Conservation (phyloP, 2,329 filamentous ascomycete genomes). For the Apiospora pterosperma region DNA sequence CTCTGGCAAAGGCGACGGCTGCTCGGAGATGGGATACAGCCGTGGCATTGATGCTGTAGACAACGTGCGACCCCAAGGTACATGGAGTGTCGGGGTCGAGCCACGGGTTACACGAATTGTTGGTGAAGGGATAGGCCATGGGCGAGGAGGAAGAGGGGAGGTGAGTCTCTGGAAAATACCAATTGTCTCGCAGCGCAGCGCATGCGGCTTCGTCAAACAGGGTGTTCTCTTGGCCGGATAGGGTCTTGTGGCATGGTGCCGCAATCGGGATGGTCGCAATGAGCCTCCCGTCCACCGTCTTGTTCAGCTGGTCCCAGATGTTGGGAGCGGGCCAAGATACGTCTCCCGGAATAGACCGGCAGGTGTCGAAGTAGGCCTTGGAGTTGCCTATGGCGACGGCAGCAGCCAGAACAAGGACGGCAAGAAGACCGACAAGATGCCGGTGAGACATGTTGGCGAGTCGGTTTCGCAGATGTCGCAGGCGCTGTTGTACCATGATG, state of each 20-base stretch:
- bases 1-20: slow-evolving; percentile 29
- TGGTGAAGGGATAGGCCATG: slow-evolving; percentile 21
- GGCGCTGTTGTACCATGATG: background rate
- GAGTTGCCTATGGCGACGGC: no score
- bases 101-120: slow-evolving; percentile 16
- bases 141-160: slow-evolving; percentile 10
- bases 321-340: background rate
- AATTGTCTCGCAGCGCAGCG: background rate
- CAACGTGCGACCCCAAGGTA: slow-evolving; percentile 7
- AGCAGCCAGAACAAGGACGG: no score
- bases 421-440: no score
- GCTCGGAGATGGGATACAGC: slow-evolving; percentile 13
- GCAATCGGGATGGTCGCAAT: background rate
- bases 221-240: background rate
- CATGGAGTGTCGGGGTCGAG: background rate
- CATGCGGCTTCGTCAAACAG: background rate
- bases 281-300: background rate
- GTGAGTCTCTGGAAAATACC: slow-evolving; percentile 11
- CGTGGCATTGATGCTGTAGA: slow-evolving; percentile 23
- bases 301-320: background rate
- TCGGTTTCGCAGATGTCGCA: background rate
- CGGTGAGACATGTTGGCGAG: background rate
- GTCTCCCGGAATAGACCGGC: background rate
- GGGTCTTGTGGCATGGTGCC: background rate
- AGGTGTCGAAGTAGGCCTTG: background rate